Base-by-base conservation (phyloP, 2,329 filamentous ascomycete species). In the Sarocladiaceae sp. region DNA sequence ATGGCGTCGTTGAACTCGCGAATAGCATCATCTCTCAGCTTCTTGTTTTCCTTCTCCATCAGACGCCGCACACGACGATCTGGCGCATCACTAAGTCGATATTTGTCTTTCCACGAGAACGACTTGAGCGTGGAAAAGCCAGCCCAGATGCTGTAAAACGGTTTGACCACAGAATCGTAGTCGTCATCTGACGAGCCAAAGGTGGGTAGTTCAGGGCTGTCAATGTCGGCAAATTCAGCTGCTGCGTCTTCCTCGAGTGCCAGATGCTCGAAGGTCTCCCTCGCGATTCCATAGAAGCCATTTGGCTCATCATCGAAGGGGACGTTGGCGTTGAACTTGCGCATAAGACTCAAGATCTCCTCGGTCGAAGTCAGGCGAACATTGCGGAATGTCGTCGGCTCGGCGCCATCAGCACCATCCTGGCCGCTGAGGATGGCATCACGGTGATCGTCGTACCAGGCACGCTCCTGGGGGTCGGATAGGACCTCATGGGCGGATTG, bases 361-460 rank as follows among this genome's bases (percentile, higher is more conserved):
- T 88, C 81, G 11, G 87, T 76, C 2, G 85, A 88, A 6, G 88
- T 95, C 50, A 94, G 72, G 43, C 78, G 80, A 50, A 88, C 75
- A 58, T 88, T 83, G 52, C 83, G 66, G 52, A 72, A 76, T 34
- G 83, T 80, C 52, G 79, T 80, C 45, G 78, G 70, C n/a, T 71
- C 73, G 37, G 67, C 64, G 16, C 64, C 67, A 29, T 60, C 64
- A 21, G 63, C 62, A 24, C 60, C 52, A 44, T 81, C 78, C 46
- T 78, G 73, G 31, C 83, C 84, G 23, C 78, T 76, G 50, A 97
- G 68, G 49, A 97, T 94, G 42, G 85, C 82, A 53, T 89, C 83
- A 48, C 88, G 83, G 60, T 98, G 93, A 3, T 89, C 89, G 65
- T 98, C 91, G 67, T 98, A 98, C 93, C 93, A 98, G 24, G 90